A percentile compares a stretch with the other conserved stretches of the same genome.
Evolutionary conservation across 2,329 filamentous ascomycete genomes (phyloP).

Genomic region (Parastagonospora nodorum): DNA sequence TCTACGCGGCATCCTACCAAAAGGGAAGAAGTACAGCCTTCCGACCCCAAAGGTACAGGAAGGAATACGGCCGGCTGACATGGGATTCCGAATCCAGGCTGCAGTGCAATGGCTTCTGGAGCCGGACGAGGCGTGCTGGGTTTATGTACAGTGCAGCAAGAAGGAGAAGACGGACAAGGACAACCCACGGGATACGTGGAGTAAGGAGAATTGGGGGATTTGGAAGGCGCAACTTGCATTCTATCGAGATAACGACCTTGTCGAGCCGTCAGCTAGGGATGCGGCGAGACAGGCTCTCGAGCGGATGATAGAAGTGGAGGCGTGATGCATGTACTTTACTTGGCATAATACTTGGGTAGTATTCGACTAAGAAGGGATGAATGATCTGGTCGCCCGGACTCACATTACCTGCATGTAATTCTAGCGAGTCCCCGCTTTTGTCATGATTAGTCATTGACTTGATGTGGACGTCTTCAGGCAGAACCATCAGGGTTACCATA

Average conservation of each 20-base stretch:
- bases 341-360: too few species aligned
- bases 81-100: neutral
- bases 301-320: constrained; percentile 1
- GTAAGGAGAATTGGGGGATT: neutral
- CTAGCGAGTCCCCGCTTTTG: too few species aligned
- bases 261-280: neutral
- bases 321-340: neutral
- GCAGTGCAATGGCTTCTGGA: neutral
- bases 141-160: neutral
- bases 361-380: too few species aligned
- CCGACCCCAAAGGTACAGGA: neutral
- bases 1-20: neutral
- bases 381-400: too few species aligned
- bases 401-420: too few species aligned
- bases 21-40: neutral
- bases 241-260: neutral
- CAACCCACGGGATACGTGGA: constrained; percentile 1
- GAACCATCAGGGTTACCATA: too few species aligned
- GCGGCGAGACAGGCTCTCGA: neutral
- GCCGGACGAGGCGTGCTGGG: neutral
- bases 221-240: constrained; percentile 1
- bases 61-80: neutral
- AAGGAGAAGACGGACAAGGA: constrained; percentile 2
- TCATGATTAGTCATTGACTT: too few species aligned
- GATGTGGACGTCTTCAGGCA: too few species aligned